Conservation (phyloP, 257 asterid species). For the Oldenlandia corymbosa region DNA sequence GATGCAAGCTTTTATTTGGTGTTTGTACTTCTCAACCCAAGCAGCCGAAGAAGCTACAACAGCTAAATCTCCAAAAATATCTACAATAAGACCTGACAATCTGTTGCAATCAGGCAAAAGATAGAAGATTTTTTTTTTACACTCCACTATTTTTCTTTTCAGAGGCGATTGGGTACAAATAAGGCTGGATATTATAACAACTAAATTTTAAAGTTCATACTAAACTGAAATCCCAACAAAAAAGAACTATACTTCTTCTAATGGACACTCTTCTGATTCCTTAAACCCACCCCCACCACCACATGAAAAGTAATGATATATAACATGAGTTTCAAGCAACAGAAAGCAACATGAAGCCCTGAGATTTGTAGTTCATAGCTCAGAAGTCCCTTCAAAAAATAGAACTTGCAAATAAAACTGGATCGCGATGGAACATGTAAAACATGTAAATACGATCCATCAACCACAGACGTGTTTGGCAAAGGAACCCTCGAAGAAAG, state of each 20-base stretch:
- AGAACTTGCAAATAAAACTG: not conserved
- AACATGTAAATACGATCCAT: not conserved
- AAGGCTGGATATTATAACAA: not conserved
- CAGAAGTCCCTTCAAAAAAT: not conserved
- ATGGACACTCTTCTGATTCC: not conserved
- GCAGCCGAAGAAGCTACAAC: constrained; percentile 97
- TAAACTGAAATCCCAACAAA: not conserved
- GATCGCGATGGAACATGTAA: not conserved
- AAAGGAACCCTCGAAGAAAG: not conserved
- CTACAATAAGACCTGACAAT: constrained; percentile 90
- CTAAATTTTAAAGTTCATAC: not conserved
- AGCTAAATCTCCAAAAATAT: constrained; percentile 82
- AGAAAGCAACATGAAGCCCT: not conserved
- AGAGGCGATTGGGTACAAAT: not conserved
- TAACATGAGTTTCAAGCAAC: not conserved
- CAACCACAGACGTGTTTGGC: not conserved
- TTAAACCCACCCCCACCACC: not conserved
- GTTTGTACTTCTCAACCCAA: constrained; percentile 90
- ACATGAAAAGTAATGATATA: not conserved
- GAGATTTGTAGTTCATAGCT: not conserved
- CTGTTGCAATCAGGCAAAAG: constrained; percentile 33
- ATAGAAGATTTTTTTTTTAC: not conserved
- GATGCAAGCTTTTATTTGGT: constrained; percentile 50
- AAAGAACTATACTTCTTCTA: not conserved
- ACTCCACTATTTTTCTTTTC: not conserved